Evolutionary conservation across 176 grass and related monocot species (phyloP).

Genomic region (Dendrocalamus sinicus): DNA sequence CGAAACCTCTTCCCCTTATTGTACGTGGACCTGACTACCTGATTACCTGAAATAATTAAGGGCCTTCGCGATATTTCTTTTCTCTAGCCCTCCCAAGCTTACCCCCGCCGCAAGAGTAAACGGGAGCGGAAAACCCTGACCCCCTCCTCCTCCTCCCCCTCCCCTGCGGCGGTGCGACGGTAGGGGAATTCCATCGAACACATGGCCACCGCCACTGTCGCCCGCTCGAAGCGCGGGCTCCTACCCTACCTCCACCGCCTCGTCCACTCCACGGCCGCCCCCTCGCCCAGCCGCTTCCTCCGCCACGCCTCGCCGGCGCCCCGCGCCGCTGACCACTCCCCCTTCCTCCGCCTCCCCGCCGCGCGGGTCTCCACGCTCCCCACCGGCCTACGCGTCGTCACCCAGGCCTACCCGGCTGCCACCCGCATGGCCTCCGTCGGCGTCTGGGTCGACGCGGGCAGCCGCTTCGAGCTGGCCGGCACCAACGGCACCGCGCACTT

Average conservation of each 20-base stretch:
- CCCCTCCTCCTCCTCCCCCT: background rate
- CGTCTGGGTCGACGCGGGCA: conserved; percentile 93
- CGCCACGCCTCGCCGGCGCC: conserved; percentile 67
- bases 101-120: conserved; percentile 50
- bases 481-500: conserved; percentile 98
- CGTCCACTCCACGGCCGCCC: conserved; percentile 48
- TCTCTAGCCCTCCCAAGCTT: background rate
- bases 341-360: conserved; percentile 69
- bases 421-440: conserved; percentile 82
- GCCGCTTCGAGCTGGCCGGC: conserved; percentile 84
- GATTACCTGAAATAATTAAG: too few species aligned
- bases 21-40: too few species aligned
- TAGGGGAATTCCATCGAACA: conserved; percentile 43
- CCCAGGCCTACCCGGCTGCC: conserved; percentile 66
- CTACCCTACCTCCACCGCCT: conserved; percentile 39
- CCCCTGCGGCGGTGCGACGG: conserved; percentile 50
- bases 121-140: conserved; percentile 18
- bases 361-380: conserved; percentile 71
- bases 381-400: conserved; percentile 77
- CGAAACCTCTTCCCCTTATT: too few species aligned
- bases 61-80: conserved; percentile 4
- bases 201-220: conserved; percentile 44
- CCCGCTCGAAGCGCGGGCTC: conserved; percentile 48
- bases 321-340: conserved; percentile 61
- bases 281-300: conserved; percentile 70